These are phyloP conservation scores for Nemania sp. DNA, from an alignment of 2,329 filamentous ascomycete genomes.

Conservation along the genomic window DNA sequence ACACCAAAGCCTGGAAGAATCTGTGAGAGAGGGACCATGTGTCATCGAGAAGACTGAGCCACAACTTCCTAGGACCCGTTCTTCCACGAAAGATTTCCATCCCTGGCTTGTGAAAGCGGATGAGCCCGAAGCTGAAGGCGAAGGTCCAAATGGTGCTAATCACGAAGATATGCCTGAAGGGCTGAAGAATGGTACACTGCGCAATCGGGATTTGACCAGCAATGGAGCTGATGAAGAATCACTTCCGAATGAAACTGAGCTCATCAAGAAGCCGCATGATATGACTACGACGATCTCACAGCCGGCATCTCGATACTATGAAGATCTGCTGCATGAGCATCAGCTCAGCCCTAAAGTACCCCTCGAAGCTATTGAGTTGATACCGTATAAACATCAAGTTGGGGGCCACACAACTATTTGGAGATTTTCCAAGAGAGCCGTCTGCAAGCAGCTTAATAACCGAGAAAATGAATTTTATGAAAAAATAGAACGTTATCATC, in stretches of 20 bases:
- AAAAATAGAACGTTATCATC: conserved; percentile 87
- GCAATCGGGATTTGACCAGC: conserved; percentile 39
- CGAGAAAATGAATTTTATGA: conserved; percentile 99
- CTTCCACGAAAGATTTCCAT: conserved; percentile 44
- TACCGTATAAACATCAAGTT: conserved; percentile 96
- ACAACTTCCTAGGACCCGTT: conserved; percentile 38
- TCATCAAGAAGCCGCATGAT: conserved; percentile 39
- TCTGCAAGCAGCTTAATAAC: conserved; percentile 98
- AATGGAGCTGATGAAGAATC: conserved; percentile 45
- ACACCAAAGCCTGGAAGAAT: conserved; percentile 62
- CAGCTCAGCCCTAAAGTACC: conserved; percentile 60
- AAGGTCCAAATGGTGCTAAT: conserved; percentile 41
- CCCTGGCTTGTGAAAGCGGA: conserved; percentile 64
- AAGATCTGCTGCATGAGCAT: conserved; percentile 55
- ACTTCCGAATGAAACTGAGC: conserved; percentile 49
- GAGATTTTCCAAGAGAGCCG: conserved; percentile 90
- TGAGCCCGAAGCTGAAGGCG: conserved; percentile 48
- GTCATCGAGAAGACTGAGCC: conserved; percentile 34
- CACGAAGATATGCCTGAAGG: conserved; percentile 35
- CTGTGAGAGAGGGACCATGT: conserved; percentile 37
- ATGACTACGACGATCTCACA: conserved; percentile 42
- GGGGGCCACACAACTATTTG: conserved; percentile 96
- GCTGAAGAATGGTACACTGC: conserved; percentile 30
- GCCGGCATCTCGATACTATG: conserved; percentile 48
- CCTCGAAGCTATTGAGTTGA: conserved; percentile 89